A percentile compares a stretch with the other conserved stretches of the same genome.
These are phyloP conservation scores for Ustilago nuda DNA, from an alignment of 1,284 basidiomycete species.

Conservation along the genomic window DNA sequence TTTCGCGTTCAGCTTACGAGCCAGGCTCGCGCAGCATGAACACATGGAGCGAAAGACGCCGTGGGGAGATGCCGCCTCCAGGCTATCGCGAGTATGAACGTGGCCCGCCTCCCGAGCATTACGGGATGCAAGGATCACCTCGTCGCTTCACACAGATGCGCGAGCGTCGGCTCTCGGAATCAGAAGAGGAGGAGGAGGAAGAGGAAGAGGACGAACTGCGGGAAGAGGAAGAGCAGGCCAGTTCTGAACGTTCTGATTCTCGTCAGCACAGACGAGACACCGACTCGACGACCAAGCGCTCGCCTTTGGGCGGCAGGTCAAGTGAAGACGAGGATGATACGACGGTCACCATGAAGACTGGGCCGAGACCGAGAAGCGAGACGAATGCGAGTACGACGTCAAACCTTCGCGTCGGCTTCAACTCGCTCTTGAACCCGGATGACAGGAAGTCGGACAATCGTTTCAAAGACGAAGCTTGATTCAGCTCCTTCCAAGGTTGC, in stretches of 20 bases:
- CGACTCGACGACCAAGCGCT: conserved; percentile 8
- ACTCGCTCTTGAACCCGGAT: conserved; percentile 42
- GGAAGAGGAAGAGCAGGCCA: conserved; percentile 21
- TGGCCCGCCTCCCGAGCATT: conserved; percentile 9
- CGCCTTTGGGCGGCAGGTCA: conserved; percentile 10
- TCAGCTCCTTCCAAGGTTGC: not conserved
- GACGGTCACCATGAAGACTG: conserved; percentile 38
- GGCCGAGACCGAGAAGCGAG: conserved; percentile 26
- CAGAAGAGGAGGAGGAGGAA: conserved; percentile 43
- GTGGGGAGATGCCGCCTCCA: conserved; percentile 41
- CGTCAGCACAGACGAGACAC: conserved; percentile 8
- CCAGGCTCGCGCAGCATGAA: conserved; percentile 55
- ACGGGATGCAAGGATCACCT: conserved; percentile 24
- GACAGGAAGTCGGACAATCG: conserved; percentile 12
- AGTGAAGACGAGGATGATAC: conserved; percentile 41
- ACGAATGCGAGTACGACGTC: conserved; percentile 36
- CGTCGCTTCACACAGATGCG: conserved; percentile 46
- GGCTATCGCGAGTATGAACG: conserved; percentile 43
- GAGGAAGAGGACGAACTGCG: conserved; percentile 42
- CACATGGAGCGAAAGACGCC: conserved; percentile 43
- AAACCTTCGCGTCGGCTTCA: conserved; percentile 36
- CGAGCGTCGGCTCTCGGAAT: conserved; percentile 39
- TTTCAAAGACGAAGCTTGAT: conserved; percentile 30
- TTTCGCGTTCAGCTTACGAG: conserved; percentile 52
- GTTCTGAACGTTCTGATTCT: conserved; percentile 6